Evolutionary conservation across 2,329 filamentous ascomycete genomes (phyloP).

Genomic region (Pseudogymnoascus sp.): DNA sequence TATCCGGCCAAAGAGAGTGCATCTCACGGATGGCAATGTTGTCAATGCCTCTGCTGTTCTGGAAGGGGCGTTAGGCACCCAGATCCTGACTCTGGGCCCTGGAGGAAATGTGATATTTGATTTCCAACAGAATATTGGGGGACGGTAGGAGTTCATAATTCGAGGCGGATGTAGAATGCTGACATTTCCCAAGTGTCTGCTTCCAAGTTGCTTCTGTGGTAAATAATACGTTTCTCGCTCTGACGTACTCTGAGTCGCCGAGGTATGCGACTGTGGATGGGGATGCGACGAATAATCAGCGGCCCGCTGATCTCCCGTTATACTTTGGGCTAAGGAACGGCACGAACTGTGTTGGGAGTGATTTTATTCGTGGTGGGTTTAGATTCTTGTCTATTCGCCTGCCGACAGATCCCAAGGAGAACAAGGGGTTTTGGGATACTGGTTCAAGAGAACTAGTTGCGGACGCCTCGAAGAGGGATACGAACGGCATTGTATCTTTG

Average conservation of each 20-base stretch:
- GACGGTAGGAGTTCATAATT: conserved; percentile 25
- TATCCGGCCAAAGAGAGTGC: conserved; percentile 29
- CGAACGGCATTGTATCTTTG: conserved; percentile 22
- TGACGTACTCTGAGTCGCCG: conserved; percentile 32
- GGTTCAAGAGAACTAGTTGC: conserved; percentile 11
- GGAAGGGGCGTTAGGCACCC: conserved; percentile 9
- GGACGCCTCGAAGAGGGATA: conserved; percentile 8
- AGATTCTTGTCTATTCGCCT: conserved; percentile 33
- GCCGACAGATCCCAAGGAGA: conserved; percentile 19
- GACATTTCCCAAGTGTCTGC: conserved; percentile 25
- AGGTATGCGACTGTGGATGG: conserved; percentile 28
- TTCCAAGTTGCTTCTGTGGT: conserved; percentile 26
- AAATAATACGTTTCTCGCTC: conserved; percentile 26
- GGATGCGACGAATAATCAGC: conserved; percentile 29
- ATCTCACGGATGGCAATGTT: conserved; percentile 28
- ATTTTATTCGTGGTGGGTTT: conserved; percentile 32
- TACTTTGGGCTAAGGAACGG: conserved; percentile 26
- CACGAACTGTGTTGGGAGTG: conserved; percentile 27
- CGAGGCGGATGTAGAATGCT: background rate
- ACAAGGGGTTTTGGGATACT: conserved; percentile 18
- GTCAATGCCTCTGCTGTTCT: conserved; percentile 14
- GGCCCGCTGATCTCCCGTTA: conserved; percentile 28
- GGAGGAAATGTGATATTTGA: conserved; percentile 31
- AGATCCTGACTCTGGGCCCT: conserved; percentile 18
- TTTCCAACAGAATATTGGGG: conserved; percentile 34